Evolutionary conservation across 129 eudicot species (phyloP).

Genomic region (Centrapalus pauciflorus): DNA sequence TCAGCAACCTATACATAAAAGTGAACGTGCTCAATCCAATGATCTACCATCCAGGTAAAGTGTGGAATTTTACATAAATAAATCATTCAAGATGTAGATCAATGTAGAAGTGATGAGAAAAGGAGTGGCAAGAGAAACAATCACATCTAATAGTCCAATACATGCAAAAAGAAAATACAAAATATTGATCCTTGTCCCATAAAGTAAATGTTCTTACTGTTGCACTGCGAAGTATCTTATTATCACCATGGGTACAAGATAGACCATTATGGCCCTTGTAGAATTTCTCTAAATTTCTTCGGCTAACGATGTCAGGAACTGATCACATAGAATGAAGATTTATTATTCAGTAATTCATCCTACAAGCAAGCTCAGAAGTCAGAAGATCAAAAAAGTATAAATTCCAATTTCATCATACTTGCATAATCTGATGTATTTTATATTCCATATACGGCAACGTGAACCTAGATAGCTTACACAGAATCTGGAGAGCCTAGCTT

Average conservation of each 20-base stretch:
- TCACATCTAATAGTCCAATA: slow-evolving; percentile 3
- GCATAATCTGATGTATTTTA: not conserved
- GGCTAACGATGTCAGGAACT: slow-evolving; percentile 24
- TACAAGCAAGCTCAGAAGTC: not conserved
- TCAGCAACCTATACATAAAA: slow-evolving; percentile 47
- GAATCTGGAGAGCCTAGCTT: not conserved
- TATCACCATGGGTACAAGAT: slow-evolving; percentile 28
- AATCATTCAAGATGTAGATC: slow-evolving; percentile 1
- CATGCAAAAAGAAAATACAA: not conserved
- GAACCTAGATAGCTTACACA: slow-evolving; percentile 7
- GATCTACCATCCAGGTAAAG: not conserved
- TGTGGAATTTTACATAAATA: not conserved
- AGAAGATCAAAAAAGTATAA: not conserved
- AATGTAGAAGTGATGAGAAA: slow-evolving; percentile 2
- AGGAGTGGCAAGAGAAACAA: slow-evolving; percentile 5
- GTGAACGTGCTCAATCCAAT: slow-evolving; percentile 5
- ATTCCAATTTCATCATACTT: not conserved
- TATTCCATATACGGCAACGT: not conserved
- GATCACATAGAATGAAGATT: slow-evolving; percentile 16
- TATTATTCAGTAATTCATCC: not conserved
- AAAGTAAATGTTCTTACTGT: slow-evolving; percentile 30
- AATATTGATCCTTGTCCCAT: not conserved
- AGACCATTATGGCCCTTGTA: slow-evolving; percentile 28
- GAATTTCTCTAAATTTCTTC: slow-evolving; percentile 29
- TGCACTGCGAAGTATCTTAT: slow-evolving; percentile 26